These are phyloP conservation scores for Saccharomycopsis fermentans DNA, from an alignment of 805 yeast species.

Conservation along the genomic window DNA sequence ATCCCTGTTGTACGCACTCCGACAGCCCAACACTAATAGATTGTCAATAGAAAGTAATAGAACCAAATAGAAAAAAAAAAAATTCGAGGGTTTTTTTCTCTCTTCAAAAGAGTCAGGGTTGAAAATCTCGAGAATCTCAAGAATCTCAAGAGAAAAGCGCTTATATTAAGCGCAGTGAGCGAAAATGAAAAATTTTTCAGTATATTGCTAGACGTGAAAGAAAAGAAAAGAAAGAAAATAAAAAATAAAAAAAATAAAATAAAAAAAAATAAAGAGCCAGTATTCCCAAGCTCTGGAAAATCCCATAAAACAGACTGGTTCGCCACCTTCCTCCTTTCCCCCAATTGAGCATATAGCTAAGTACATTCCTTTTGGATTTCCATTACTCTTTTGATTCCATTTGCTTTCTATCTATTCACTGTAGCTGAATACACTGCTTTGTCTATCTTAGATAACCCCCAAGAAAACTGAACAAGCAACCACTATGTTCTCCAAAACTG, in stretches of 20 bases:
- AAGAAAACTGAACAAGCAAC: neutral
- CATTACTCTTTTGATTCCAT: neutral
- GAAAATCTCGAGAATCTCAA: neutral
- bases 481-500: slow-evolving; percentile 17
- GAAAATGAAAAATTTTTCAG: neutral
- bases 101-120: too few species aligned
- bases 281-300: neutral
- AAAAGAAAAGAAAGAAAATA: neutral
- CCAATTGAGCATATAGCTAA: too few species aligned
- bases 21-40: neutral
- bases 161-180: neutral
- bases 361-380: too few species aligned
- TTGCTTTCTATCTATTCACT: neutral
- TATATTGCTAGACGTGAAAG: neutral
- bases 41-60: neutral
- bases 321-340: neutral
- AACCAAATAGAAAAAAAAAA: neutral
- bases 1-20: neutral
- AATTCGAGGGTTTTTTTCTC: neutral
- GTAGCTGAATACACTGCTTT: neutral
- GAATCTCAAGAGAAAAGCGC: neutral
- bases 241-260: neutral
- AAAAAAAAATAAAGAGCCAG: neutral
- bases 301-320: neutral
- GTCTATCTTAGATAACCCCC: neutral